These are phyloP conservation scores for Mycogone perniciosa DNA, from an alignment of 2,329 filamentous ascomycete genomes.

Conservation along the genomic window DNA sequence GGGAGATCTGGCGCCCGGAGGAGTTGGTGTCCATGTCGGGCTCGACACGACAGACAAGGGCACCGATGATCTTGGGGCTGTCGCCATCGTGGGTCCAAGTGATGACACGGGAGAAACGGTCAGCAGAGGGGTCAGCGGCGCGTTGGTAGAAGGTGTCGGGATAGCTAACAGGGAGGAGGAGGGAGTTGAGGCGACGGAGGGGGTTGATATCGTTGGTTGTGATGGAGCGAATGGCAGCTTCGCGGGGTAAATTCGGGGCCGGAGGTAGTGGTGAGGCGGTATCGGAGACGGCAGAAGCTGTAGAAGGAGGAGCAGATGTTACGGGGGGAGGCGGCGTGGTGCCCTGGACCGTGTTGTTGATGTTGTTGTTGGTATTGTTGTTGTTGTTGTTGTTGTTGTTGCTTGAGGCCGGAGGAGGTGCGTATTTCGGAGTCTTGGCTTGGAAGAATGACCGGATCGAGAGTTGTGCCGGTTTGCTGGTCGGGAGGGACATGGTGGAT, in stretches of 20 bases:
- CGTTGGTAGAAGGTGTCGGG: slow-evolving; percentile 57
- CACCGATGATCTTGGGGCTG: slow-evolving; percentile 50
- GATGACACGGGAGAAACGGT: slow-evolving; percentile 54
- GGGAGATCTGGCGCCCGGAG: slow-evolving; percentile 4
- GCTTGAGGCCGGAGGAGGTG: slow-evolving; percentile 26
- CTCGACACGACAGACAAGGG: slow-evolving; percentile 57
- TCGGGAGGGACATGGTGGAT: slow-evolving; percentile 35
- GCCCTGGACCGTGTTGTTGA: slow-evolving; percentile 12
- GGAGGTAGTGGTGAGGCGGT: slow-evolving; percentile 15
- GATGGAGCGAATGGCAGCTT: slow-evolving; percentile 48
- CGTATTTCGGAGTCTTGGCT: slow-evolving; percentile 36
- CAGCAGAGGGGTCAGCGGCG: slow-evolving; percentile 44
- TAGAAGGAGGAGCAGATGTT: slow-evolving; percentile 18
- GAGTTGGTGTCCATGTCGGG: slow-evolving; percentile 19
- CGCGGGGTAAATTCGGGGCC: slow-evolving; percentile 33
- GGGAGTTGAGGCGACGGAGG: slow-evolving; percentile 57
- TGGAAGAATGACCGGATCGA: slow-evolving; percentile 60
- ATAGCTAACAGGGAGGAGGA: slow-evolving; percentile 59
- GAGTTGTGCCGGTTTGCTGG: slow-evolving; percentile 37
- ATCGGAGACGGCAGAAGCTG: slow-evolving; percentile 22
- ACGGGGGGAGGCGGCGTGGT: no score
- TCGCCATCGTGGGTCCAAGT: slow-evolving; percentile 44
- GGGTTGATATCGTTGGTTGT: slow-evolving; percentile 47
- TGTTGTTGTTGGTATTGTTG: slow-evolving; percentile 24
- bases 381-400: slow-evolving; percentile 15